Evolutionary conservation across 2,329 filamentous ascomycete genomes (phyloP), one percentile per base, ranked within the genome.

Genomic region (Elsinoe batatas): DNA sequence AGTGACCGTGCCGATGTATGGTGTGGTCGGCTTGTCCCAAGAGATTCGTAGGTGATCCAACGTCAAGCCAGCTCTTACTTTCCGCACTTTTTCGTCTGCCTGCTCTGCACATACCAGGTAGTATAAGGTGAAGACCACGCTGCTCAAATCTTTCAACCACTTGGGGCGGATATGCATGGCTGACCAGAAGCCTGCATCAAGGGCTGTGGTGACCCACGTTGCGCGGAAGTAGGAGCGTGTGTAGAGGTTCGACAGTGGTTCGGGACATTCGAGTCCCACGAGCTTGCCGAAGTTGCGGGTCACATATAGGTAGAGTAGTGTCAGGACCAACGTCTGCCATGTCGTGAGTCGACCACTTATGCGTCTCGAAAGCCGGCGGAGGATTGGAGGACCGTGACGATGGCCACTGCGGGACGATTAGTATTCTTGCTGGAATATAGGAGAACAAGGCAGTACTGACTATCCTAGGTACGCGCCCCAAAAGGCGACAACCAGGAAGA

Each of bases 131-230:
- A 96, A 97, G 46, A 88, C 75, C 17, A 97, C 77, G 66, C 88
- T 90, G 8, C 87, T 81, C 12, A 95, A 67, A 67, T 97, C 91
- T 37, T 90, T 79, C 40, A 95, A 63, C 82, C 87, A 91, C 64
- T 87, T 90, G 47, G 77, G 77, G 56, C 81, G 81, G 60, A 98
- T 91, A 64, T 83, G 85, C 93, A 98, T 98, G 33, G 93, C 93
- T 0, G 90, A 95, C 93, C 93, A 98, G 70, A 96, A 98, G 1
- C 93, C 93, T 5, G 93, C 93, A 64, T 98, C 93, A 58, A 98
- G 73, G 0, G 90, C 93, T 0, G 93, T 98, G 54, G 93, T 84
- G 13, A 97, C 82, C 93, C 93, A 98, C 67, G 93, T 98, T 56
- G 93, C 93, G 49, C 93, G 85, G 69, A 95, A 98, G 73, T 94